Percentiles rank a stretch among this genome's conserved stretches.
phyloP scores from a whole-genome alignment of 1,284 basidiomycete species.

The Pseudozyma tsukubaensis region DNA sequence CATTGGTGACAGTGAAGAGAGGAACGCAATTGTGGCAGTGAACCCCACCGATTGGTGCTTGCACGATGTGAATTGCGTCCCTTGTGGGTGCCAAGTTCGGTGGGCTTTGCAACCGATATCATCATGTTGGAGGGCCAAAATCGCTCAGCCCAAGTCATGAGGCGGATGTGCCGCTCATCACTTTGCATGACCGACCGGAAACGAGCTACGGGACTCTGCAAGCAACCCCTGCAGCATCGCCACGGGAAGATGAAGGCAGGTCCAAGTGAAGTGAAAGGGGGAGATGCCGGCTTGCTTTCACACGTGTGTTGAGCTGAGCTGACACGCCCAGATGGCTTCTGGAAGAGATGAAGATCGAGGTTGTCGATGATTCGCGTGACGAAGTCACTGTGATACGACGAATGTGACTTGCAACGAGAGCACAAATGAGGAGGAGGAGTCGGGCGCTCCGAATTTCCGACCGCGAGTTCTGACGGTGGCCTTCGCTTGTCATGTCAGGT shows the following conservation, averaged over 20 bases:
- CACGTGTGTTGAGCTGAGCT: conserved; percentile 1
- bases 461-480: not conserved
- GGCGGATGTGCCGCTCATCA: conserved; percentile 2
- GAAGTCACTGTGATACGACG: not conserved
- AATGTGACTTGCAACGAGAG: too few relatives aligned
- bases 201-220: too few relatives aligned
- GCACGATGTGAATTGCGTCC: not conserved
- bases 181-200: not conserved
- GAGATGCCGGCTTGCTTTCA: conserved; percentile 4
- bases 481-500: not conserved
- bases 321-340: not conserved
- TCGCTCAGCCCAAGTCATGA: conserved; percentile 8
- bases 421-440: not conserved
- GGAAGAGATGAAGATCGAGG: conserved; percentile 1
- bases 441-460: conserved; percentile 1
- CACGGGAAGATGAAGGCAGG: not conserved
- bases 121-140: conserved; percentile 4
- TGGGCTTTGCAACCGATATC: conserved; percentile 4
- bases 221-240: too few relatives aligned
- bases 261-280: not conserved
- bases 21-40: not conserved
- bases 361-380: not conserved
- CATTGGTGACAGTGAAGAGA: not conserved
- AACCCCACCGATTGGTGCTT: conserved; percentile 1
- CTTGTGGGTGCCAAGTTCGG: conserved; percentile 1